Conservation (phyloP, 2,329 filamentous ascomycete species). For the Diaporthe sp. region DNA sequence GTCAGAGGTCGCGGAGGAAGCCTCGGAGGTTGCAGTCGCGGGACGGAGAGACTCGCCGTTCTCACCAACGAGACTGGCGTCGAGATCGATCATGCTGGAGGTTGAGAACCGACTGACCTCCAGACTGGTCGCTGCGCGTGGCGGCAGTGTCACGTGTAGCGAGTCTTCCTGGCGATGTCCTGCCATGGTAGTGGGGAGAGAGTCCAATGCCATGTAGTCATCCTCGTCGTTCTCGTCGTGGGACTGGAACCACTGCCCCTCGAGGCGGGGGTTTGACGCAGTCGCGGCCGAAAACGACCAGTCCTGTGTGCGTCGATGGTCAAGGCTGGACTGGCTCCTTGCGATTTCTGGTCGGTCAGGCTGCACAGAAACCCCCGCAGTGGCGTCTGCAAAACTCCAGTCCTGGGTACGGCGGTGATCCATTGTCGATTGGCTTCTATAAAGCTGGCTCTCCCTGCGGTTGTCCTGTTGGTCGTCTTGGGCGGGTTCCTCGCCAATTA, state of each 20-base stretch:
- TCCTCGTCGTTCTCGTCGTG: conserved; percentile 56
- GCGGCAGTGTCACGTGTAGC: conserved; percentile 53
- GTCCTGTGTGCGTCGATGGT: conserved; percentile 69
- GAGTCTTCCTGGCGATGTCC: conserved; percentile 48
- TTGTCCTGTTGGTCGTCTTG: conserved; percentile 33
- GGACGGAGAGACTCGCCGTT: conserved; percentile 65
- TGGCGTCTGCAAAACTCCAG: conserved; percentile 40
- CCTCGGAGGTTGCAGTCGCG: conserved; percentile 72
- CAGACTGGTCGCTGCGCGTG: conserved; percentile 45
- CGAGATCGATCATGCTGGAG: conserved; percentile 54
- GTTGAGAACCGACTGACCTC: conserved; percentile 53
- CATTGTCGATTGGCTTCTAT: conserved; percentile 40
- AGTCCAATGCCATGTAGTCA: conserved; percentile 42
- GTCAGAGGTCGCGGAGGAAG: conserved; percentile 51
- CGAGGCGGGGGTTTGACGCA: conserved; percentile 61
- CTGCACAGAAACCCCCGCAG: conserved; percentile 2
- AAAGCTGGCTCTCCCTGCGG: conserved; percentile 40
- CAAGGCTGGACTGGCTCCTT: conserved; percentile 53
- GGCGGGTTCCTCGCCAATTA: conserved; percentile 1
- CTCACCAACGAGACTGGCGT: conserved; percentile 53
- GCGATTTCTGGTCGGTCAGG: conserved; percentile 24
- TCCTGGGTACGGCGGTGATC: conserved; percentile 42
- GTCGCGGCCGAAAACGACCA: conserved; percentile 69
- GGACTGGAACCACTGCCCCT: conserved; percentile 47
- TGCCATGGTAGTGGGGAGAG: conserved; percentile 33